Evolutionary conservation across 2,329 filamentous ascomycete species (phyloP), one percentile per base, ranked within the genome.

Genomic region (Allantophomopsis cytisporea): DNA sequence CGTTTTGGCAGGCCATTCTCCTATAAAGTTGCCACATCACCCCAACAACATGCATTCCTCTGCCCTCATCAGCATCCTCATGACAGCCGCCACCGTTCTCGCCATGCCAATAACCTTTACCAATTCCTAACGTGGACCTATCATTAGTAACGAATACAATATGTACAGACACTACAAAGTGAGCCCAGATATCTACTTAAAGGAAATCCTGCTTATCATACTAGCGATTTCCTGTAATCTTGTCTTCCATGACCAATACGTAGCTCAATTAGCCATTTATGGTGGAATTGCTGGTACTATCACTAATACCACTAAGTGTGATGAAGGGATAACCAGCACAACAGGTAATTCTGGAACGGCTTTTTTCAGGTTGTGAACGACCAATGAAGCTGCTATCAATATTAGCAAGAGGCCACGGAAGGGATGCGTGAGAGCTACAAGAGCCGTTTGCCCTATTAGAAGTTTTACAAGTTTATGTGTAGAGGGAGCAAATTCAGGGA

Each of bases 381-480:
- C 59, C 13, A 54, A 55, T 2, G 41, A 49, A 1, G 60, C 63
- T 16, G 67, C 62, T 13, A 72, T 75, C 53, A 67, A 65, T 54
- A 61, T 74, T 43, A 62, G 60, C 36, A 73, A 72, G 56, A 61
- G 60, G 15, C 56, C 62, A 17, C 71, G 70, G 69, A 65, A 73
- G 53, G 58, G 62, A 38, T 74, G 71, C 50, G 62, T 73, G 38
- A 61, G 66, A 32, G 70, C 71, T 13, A 71, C 69, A 1, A 37
- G 41, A 16, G 50, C 50, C 3, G 43, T 46, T 1, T 53, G 50
- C 36, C 45, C 45, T 4, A 43, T 45, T 31, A 40, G 43, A 6
- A 40, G 40, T 6, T 53, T 52, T 16, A 47, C 40, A 7, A 49
- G 45, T 37, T 49, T 46, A 18, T 53, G 51, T 32, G 42, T 52